These are phyloP conservation scores for Rhodomyrtus tomentosa DNA, from an alignment of 345 rosid species.

Conservation along the genomic window DNA sequence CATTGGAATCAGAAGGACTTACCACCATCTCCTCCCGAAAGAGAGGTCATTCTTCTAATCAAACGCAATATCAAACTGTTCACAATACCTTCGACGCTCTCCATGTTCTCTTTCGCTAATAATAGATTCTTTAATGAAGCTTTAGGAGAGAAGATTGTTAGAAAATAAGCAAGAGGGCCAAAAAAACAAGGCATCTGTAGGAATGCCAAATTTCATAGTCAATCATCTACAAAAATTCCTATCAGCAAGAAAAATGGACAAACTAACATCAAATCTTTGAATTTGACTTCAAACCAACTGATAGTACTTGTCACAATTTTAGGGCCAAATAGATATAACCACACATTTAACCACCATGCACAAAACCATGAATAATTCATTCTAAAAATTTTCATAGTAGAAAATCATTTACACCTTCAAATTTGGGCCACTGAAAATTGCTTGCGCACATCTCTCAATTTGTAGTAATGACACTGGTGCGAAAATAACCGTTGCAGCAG, in stretches of 20 bases:
- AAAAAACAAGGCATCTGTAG: background rate
- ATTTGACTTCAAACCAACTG: background rate
- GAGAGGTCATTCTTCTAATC: constrained; percentile 54
- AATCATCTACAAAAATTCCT: background rate
- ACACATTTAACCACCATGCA: background rate
- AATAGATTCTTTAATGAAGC: constrained; percentile 52
- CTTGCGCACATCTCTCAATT: background rate
- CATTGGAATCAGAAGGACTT: background rate
- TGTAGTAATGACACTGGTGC: background rate
- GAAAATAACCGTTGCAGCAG: background rate
- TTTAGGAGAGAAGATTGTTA: constrained; percentile 11
- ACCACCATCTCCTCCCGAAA: constrained; percentile 36
- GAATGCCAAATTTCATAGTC: background rate
- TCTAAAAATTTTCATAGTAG: background rate
- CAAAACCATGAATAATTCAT: background rate
- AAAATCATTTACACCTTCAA: background rate
- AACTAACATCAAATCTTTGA: background rate
- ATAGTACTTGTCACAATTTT: background rate
- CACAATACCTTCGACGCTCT: constrained; percentile 46
- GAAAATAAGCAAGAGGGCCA: background rate
- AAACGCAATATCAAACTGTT: constrained; percentile 42
- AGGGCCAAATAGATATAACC: background rate
- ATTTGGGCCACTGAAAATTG: background rate
- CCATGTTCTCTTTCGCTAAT: constrained; percentile 29
- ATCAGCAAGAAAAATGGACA: background rate